A percentile compares a stretch with the other conserved stretches of the same genome.
phyloP scores from a whole-genome alignment of 2,329 filamentous ascomycete species.

The Neophaeococcomyces mojaviensis region DNA sequence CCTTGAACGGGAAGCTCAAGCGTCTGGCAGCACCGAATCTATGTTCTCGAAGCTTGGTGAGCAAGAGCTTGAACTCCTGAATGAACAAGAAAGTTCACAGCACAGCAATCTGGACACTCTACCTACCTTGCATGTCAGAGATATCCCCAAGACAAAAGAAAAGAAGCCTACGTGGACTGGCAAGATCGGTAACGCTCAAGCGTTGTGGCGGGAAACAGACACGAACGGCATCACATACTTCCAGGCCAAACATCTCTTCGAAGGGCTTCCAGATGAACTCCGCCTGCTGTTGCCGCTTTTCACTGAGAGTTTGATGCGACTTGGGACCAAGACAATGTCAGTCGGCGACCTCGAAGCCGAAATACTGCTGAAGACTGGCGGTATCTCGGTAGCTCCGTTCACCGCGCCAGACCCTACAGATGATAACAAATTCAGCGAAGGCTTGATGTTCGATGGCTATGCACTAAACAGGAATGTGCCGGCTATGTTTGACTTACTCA shows the following conservation, averaged over 20 bases:
- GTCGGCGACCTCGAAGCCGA: conserved; percentile 95
- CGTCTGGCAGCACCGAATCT: conserved; percentile 63
- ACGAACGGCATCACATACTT: conserved; percentile 97
- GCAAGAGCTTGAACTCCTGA: conserved; percentile 70
- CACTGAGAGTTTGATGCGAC: conserved; percentile 82
- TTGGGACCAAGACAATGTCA: conserved; percentile 77
- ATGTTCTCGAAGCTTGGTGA: conserved; percentile 65
- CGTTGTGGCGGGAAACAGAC: conserved; percentile 85
- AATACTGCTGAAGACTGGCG: conserved; percentile 93
- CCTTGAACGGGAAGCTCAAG: conserved; percentile 44
- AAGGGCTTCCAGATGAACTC: conserved; percentile 74
- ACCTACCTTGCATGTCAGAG: conserved; percentile 77
- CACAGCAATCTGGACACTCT: conserved; percentile 80
- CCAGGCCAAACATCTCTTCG: conserved; percentile 72
- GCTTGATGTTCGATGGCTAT: conserved; percentile 75
- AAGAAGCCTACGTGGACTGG: conserved; percentile 58
- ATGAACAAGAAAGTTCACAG: conserved; percentile 75
- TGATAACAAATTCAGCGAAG: conserved; percentile 65
- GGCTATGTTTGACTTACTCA: conserved; percentile 80
- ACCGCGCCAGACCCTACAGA: conserved; percentile 70
- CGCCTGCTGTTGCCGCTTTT: conserved; percentile 81
- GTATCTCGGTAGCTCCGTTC: conserved; percentile 77
- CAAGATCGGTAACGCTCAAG: conserved; percentile 54
- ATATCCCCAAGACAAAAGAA: conserved; percentile 76
- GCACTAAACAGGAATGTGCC: conserved; percentile 84